These are phyloP conservation scores for Melaleuca quinquenervia DNA, from an alignment of 345 rosid species.

Conservation along the genomic window DNA sequence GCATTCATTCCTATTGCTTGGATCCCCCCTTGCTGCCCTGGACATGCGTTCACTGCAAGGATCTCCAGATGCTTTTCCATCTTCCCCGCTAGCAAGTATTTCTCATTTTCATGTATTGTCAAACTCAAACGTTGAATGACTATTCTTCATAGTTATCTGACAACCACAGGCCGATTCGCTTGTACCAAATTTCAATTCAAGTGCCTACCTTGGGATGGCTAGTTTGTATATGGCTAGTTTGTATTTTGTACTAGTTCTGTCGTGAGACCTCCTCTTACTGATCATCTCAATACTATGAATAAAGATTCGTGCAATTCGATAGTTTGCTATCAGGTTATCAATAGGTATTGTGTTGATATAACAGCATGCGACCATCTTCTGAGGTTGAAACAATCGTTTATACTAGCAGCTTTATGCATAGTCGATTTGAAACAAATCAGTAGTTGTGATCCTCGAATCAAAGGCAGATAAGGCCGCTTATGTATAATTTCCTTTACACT, in stretches of 20 bases:
- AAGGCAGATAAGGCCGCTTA: not conserved
- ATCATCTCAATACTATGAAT: not conserved
- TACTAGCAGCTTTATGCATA: not conserved
- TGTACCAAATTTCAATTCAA: not conserved
- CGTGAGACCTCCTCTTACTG: not conserved
- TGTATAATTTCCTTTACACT: not conserved
- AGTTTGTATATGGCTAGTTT: not conserved
- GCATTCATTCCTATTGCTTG: slow-evolving; percentile 71
- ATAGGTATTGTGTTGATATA: not conserved
- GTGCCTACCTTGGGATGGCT: not conserved
- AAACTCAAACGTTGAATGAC: not conserved
- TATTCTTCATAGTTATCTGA: not conserved
- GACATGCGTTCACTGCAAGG: slow-evolving; percentile 80
- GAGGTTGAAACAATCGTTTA: not conserved
- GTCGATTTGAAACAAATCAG: not conserved
- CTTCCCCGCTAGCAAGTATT: slow-evolving; percentile 7
- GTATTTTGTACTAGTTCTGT: not conserved
- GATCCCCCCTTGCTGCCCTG: slow-evolving; percentile 79
- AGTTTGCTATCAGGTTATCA: not conserved
- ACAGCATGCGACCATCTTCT: not conserved
- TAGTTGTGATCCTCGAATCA: not conserved
- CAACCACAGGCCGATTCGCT: not conserved
- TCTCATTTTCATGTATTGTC: not conserved
- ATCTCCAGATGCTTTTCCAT: slow-evolving; percentile 48
- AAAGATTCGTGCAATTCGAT: not conserved